These are phyloP conservation scores for Quercus mongolica DNA, from an alignment of 306 rosid species.

Conservation along the genomic window DNA sequence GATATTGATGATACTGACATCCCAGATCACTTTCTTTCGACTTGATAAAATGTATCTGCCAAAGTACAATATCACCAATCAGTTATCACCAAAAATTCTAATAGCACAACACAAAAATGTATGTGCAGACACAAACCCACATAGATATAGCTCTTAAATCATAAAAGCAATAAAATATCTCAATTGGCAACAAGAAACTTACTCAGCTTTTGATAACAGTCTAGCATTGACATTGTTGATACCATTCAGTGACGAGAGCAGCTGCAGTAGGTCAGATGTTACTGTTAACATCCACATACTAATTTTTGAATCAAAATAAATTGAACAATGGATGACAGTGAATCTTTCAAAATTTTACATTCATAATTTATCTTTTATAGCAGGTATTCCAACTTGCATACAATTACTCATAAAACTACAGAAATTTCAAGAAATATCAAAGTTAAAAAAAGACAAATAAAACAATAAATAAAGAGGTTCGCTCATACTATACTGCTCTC, in stretches of 20 bases:
- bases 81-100: not conserved
- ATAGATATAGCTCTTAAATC: not conserved
- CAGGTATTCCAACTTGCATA: not conserved
- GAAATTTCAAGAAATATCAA: not conserved
- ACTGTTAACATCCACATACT: not conserved
- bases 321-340: not conserved
- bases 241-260: conserved; percentile 68
- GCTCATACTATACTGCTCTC: too few species aligned
- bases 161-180: conserved; percentile 12
- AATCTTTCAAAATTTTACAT: not conserved
- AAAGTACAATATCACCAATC: not conserved
- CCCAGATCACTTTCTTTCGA: conserved; percentile 68
- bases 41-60: conserved; percentile 68
- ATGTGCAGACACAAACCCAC: not conserved
- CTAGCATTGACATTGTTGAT: conserved; percentile 58
- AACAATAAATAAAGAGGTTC: not conserved
- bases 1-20: conserved; percentile 46
- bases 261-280: conserved; percentile 43
- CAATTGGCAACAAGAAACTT: conserved; percentile 31
- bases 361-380: not conserved
- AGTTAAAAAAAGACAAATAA: not conserved
- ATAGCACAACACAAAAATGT: not conserved
- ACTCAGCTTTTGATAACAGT: conserved; percentile 75
- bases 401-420: not conserved
- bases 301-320: not conserved